A percentile compares a stretch with the other conserved stretches of the same genome.
Evolutionary conservation across 1,139 yeast species (phyloP).

Genomic region (Diutina rugosa): DNA sequence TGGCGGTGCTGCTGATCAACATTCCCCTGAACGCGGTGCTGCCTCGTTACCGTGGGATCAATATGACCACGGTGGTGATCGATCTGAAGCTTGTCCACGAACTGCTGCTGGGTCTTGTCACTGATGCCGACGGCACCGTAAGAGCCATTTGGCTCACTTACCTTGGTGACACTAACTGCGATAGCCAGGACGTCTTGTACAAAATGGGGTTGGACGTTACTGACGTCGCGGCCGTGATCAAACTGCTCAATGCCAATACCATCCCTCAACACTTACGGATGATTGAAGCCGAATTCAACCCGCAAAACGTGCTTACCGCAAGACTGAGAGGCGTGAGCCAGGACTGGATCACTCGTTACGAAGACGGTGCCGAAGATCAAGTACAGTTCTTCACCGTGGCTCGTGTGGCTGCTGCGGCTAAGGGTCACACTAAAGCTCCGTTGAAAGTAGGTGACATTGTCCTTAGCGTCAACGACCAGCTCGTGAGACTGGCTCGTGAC

Average conservation of each 20-base stretch:
- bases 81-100: constrained; percentile 65
- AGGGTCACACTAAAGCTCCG: constrained; percentile 16
- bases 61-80: constrained; percentile 62
- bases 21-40: constrained; percentile 56
- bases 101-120: constrained; percentile 69
- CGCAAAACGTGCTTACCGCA: constrained; percentile 62
- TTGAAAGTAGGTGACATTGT: constrained; percentile 52
- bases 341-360: constrained; percentile 64
- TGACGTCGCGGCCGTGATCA: constrained; percentile 47
- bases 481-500: constrained; percentile 58
- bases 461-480: constrained; percentile 50
- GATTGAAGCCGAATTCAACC: constrained; percentile 66
- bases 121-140: constrained; percentile 12
- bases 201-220: constrained; percentile 74
- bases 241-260: constrained; percentile 35
- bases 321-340: constrained; percentile 79
- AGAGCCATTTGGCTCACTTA: constrained; percentile 79
- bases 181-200: constrained; percentile 38
- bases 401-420: constrained; percentile 46
- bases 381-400: constrained; percentile 63
- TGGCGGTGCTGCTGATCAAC: constrained; percentile 63
- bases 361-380: constrained; percentile 44
- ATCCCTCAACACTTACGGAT: constrained; percentile 48
- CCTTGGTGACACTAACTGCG: constrained; percentile 46
- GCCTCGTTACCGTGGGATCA: constrained; percentile 81